Conservation (phyloP, 140 eudicot genomes). For the Bidens hawaiensis region DNA sequence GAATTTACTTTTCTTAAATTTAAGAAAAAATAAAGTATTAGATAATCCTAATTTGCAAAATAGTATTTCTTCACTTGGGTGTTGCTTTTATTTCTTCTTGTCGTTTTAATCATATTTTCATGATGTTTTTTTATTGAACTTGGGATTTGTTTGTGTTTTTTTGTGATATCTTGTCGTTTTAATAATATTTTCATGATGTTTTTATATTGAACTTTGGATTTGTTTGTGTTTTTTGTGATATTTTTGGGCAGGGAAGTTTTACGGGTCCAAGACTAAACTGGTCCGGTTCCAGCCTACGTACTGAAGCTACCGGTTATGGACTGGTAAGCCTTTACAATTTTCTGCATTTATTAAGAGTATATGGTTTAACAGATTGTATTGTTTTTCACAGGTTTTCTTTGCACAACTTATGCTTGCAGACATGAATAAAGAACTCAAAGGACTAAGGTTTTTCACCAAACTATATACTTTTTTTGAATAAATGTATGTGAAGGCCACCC, state of each 20-base stretch:
- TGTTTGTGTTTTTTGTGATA: not conserved
- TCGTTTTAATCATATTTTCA: not conserved
- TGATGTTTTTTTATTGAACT: not conserved
- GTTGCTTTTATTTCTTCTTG: not conserved
- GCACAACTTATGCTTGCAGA: constrained; percentile 92
- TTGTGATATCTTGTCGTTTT: no score
- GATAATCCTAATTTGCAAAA: no score
- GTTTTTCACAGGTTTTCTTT: constrained; percentile 83
- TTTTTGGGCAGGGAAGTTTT: constrained; percentile 79
- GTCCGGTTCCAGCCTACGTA: constrained; percentile 90
- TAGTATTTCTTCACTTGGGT: constrained; percentile 7
- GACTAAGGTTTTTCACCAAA: constrained; percentile 62
- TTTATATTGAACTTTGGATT: no score
- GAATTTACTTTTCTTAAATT: no score
- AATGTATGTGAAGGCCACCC: not conserved
- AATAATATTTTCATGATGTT: no score
- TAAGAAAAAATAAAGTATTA: no score
- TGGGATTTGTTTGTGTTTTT: not conserved
- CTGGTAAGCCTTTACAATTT: constrained; percentile 38
- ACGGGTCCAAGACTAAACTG: no score
- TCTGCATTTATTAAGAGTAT: constrained; percentile 5
- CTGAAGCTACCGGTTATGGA: constrained; percentile 99
- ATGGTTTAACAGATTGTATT: constrained; percentile 7
- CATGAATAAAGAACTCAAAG: constrained; percentile 93
- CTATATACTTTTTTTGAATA: not conserved